These are phyloP conservation scores for Plasmopara muralis DNA, from an alignment of 352 stramenopile species.

Conservation along the genomic window DNA sequence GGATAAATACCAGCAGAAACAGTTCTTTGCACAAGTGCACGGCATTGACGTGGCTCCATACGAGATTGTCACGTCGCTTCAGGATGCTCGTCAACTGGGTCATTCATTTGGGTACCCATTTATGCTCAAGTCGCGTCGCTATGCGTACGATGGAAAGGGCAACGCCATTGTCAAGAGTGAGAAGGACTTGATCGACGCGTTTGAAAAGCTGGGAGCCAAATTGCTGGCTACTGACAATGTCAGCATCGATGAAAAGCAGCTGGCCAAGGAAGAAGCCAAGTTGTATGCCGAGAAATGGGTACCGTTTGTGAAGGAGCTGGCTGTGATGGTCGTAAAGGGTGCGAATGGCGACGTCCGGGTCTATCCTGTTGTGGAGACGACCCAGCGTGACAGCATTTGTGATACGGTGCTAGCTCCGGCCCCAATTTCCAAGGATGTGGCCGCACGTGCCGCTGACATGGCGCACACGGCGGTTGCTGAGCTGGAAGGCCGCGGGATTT, in stretches of 20 bases:
- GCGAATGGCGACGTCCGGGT: slow-evolving; percentile 51
- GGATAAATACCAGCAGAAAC: slow-evolving; percentile 97
- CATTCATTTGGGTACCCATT: slow-evolving; percentile 90
- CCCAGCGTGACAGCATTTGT: slow-evolving; percentile 96
- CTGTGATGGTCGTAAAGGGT: slow-evolving; percentile 94
- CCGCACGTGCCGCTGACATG: slow-evolving; percentile 46
- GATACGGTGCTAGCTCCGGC: slow-evolving; percentile 93
- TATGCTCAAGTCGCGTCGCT: slow-evolving; percentile 96
- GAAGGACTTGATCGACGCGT: slow-evolving; percentile 76
- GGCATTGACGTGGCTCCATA: slow-evolving; percentile 53
- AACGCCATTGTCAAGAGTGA: slow-evolving; percentile 90
- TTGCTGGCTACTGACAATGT: slow-evolving; percentile 11
- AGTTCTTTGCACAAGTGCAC: slow-evolving; percentile 55
- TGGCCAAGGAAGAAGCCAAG: slow-evolving; percentile 18
- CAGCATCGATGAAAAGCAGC: slow-evolving; percentile 17
- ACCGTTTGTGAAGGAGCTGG: slow-evolving; percentile 94
- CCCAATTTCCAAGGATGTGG: slow-evolving; percentile 36
- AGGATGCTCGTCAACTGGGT: slow-evolving; percentile 39
- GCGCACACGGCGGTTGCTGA: slow-evolving; percentile 64
- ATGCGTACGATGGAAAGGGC: slow-evolving; percentile 95
- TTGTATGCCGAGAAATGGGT: slow-evolving; percentile 97
- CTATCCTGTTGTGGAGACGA: slow-evolving; percentile 97
- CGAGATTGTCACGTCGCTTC: slow-evolving; percentile 34
- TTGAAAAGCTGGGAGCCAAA: slow-evolving; percentile 64
- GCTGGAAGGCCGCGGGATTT: slow-evolving; percentile 86